phyloP scores from a whole-genome alignment of 2,329 filamentous ascomycete species.

The Cyclaneusma minus region DNA sequence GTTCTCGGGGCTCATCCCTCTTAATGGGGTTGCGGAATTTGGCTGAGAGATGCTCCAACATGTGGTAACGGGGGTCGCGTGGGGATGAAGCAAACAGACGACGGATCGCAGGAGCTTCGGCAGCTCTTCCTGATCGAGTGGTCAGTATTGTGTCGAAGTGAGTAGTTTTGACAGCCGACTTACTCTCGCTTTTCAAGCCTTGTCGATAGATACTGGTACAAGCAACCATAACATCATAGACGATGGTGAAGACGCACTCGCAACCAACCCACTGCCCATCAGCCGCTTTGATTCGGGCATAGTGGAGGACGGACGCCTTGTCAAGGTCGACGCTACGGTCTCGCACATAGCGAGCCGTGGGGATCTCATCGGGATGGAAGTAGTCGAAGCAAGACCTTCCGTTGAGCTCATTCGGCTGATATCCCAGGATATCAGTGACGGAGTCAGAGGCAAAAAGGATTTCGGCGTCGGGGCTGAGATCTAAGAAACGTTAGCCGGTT shows the following conservation, averaged over 20 bases:
- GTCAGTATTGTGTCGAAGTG: not conserved
- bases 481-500: slow-evolving; percentile 25
- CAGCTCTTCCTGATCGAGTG: slow-evolving; percentile 45
- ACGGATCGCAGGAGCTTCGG: slow-evolving; percentile 63
- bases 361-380: slow-evolving; percentile 70
- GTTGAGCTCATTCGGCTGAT: slow-evolving; percentile 58
- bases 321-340: slow-evolving; percentile 60
- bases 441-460: slow-evolving; percentile 77
- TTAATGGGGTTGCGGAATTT: slow-evolving; percentile 59
- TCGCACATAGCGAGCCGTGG: slow-evolving; percentile 58
- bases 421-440: slow-evolving; percentile 69
- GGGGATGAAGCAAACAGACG: slow-evolving; percentile 70
- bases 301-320: slow-evolving; percentile 72
- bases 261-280: slow-evolving; percentile 62
- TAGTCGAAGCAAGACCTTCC: slow-evolving; percentile 72
- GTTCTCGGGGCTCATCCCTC: slow-evolving; percentile 66
- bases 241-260: slow-evolving; percentile 80
- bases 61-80: slow-evolving; percentile 73
- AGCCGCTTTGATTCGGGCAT: slow-evolving; percentile 55
- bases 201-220: slow-evolving; percentile 65
- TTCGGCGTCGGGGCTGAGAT: slow-evolving; percentile 58
- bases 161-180: no score
- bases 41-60: slow-evolving; percentile 70
- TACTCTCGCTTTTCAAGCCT: slow-evolving; percentile 59
- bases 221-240: slow-evolving; percentile 76